Evolutionary conservation across 331 rosid genomes (phyloP).

Genomic region (Ulmus americana): DNA sequence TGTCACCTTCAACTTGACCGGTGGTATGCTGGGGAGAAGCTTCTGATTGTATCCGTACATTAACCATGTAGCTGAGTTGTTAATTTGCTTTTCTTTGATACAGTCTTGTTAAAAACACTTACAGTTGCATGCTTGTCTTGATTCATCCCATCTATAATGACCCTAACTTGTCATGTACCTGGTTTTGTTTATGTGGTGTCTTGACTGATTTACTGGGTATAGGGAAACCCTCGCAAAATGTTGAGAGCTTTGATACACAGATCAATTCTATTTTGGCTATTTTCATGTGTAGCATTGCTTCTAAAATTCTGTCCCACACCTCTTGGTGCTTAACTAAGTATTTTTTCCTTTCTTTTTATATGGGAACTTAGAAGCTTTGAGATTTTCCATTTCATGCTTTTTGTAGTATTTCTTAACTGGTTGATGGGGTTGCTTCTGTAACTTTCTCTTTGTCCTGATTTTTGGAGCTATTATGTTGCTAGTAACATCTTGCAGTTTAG

Average conservation of each 20-base stretch:
- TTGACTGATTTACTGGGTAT: background rate
- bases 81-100: background rate
- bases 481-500: background rate
- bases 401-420: background rate
- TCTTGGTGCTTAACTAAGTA: background rate
- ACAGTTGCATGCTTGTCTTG: background rate
- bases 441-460: background rate
- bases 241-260: background rate
- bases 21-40: constrained; percentile 16
- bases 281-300: constrained; percentile 8
- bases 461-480: background rate
- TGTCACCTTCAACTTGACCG: constrained; percentile 18
- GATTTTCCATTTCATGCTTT: background rate
- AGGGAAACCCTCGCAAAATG: background rate
- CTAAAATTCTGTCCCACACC: background rate
- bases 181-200: background rate
- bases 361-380: background rate
- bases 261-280: background rate
- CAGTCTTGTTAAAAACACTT: background rate
- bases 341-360: background rate
- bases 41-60: background rate
- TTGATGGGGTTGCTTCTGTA: background rate
- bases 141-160: background rate
- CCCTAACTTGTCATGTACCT: background rate
- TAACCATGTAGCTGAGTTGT: background rate